Conservation (phyloP, 768 basidiomycete genomes). For the Zangia roseola region DNA sequence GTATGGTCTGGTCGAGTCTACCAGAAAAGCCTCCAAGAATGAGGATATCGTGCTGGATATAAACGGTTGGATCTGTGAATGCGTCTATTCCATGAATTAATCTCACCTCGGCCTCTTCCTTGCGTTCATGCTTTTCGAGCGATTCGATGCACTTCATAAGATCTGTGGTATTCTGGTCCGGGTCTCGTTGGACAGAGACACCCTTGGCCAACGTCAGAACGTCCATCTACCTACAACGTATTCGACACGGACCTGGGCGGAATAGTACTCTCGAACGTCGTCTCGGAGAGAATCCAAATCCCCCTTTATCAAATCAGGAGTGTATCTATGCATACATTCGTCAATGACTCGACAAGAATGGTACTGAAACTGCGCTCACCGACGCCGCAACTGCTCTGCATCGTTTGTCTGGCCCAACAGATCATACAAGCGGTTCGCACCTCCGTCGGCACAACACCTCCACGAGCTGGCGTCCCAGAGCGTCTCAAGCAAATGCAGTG, state of each 20-base stretch:
- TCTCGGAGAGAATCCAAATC: slow-evolving; percentile 86
- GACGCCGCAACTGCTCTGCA: slow-evolving; percentile 7
- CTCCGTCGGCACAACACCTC: slow-evolving; percentile 82
- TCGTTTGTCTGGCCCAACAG: slow-evolving; percentile 20
- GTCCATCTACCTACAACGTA: neutral
- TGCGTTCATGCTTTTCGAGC: slow-evolving; percentile 56
- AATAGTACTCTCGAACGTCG: slow-evolving; percentile 74
- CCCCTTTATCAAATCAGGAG: slow-evolving; percentile 88
- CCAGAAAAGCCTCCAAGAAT: slow-evolving; percentile 89
- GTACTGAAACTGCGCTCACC: slow-evolving; percentile 9
- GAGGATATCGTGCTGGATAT: slow-evolving; percentile 60
- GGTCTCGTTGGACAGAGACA: slow-evolving; percentile 65
- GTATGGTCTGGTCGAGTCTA: slow-evolving; percentile 91
- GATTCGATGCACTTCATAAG: slow-evolving; percentile 87
- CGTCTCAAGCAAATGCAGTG: slow-evolving; percentile 52
- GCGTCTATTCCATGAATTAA: neutral
- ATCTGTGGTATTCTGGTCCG: slow-evolving; percentile 85
- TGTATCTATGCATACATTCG: slow-evolving; percentile 44
- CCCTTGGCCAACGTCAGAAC: slow-evolving; percentile 43
- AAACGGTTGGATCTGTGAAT: neutral
- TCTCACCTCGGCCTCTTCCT: slow-evolving; percentile 39
- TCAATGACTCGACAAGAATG: neutral
- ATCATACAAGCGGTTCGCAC: slow-evolving; percentile 83
- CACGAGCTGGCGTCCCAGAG: slow-evolving; percentile 56
- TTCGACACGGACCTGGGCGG: slow-evolving; percentile 44